Conservation (phyloP, 75 land plant genomes). For the Cryptomeria japonica region DNA sequence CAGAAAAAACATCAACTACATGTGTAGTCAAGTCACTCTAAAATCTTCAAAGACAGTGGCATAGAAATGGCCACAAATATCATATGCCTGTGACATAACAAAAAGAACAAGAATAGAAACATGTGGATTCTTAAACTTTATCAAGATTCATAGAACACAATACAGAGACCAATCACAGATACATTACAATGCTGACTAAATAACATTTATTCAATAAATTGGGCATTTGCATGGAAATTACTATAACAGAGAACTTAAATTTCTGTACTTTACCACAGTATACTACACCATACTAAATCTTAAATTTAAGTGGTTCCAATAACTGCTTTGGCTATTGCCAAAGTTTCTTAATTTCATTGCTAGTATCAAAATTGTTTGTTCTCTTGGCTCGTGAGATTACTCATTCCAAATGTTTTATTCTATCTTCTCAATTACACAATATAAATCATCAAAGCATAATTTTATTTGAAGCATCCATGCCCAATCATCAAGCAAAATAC, state of each 20-base stretch:
- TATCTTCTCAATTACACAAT: not conserved
- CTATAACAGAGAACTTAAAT: too few relatives aligned
- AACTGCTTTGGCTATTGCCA: not conserved
- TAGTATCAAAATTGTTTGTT: not conserved
- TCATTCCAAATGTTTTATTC: not conserved
- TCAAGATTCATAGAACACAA: too few relatives aligned
- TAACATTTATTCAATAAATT: too few relatives aligned
- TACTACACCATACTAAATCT: not conserved
- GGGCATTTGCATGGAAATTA: too few relatives aligned
- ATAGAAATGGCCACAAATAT: not conserved
- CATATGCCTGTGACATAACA: not conserved
- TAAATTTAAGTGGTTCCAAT: not conserved
- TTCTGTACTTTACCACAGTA: not conserved
- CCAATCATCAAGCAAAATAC: not conserved
- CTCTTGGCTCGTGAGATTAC: not conserved
- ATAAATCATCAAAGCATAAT: not conserved
- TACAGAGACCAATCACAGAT: too few relatives aligned
- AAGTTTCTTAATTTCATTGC: not conserved
- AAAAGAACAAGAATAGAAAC: too few relatives aligned
- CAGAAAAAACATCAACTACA: not conserved
- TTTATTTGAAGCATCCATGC: not conserved
- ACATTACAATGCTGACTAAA: not conserved
- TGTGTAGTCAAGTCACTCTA: not conserved
- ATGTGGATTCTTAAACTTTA: not conserved
- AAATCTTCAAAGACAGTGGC: not conserved